Percentiles rank a stretch among this genome's conserved stretches.
These are phyloP conservation scores for Phlegmacium glaucopus DNA, from an alignment of 768 basidiomycete species.

Conservation along the genomic window DNA sequence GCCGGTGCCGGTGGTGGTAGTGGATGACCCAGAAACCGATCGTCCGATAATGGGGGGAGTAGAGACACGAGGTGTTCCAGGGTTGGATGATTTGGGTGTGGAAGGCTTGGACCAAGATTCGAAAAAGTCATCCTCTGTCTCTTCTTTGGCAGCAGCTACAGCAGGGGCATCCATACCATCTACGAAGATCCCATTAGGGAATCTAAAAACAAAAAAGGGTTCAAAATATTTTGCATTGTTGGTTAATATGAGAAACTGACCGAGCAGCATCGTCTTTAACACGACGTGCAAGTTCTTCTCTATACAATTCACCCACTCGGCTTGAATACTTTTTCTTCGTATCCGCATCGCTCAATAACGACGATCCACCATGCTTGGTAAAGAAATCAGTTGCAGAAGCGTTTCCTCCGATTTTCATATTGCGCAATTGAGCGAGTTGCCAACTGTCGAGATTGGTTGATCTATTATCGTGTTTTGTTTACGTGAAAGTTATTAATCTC, in stretches of 20 bases:
- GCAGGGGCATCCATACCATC: constrained; percentile 66
- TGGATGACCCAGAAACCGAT: constrained; percentile 32
- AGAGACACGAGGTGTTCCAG: constrained; percentile 47
- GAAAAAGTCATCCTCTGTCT: constrained; percentile 90
- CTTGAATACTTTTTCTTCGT: constrained; percentile 89
- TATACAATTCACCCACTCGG: constrained; percentile 83
- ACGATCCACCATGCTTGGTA: constrained; percentile 76
- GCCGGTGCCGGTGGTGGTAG: constrained; percentile 29
- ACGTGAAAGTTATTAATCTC: too few relatives aligned
- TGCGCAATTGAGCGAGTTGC: constrained; percentile 87
- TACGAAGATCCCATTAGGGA: constrained; percentile 71
- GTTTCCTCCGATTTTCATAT: constrained; percentile 97
- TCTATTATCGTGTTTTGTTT: constrained; percentile 41
- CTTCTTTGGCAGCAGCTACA: constrained; percentile 35
- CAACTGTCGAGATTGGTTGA: constrained; percentile 97
- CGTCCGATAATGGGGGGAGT: constrained; percentile 61
- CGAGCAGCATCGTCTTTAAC: constrained; percentile 71
- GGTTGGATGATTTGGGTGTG: constrained; percentile 49
- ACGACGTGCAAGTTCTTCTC: constrained; percentile 81
- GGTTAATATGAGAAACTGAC: constrained; percentile 37
- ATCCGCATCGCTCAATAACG: constrained; percentile 68
- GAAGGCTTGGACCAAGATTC: constrained; percentile 92
- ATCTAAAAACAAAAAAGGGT: constrained; percentile 43
- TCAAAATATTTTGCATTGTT: too few relatives aligned
- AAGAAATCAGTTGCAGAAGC: constrained; percentile 85